Conservation (phyloP, 352 stramenopile genomes). For the Phytophthora citricola region DNA sequence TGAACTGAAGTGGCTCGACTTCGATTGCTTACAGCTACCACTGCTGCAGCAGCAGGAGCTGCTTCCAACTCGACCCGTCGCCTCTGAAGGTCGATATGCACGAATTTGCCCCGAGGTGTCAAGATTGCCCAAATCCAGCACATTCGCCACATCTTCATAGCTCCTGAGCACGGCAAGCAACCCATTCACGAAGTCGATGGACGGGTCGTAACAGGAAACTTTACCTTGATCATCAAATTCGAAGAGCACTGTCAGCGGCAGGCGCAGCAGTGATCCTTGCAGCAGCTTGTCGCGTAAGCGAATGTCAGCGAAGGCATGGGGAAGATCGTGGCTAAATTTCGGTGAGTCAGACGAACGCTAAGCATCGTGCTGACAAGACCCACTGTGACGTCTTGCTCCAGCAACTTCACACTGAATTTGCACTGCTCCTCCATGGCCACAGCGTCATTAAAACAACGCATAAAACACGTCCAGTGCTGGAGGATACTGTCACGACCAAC, state of each 20-base stretch:
- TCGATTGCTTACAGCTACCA: not conserved
- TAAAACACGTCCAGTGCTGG: slow-evolving; percentile 27
- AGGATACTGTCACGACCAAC: slow-evolving; percentile 25
- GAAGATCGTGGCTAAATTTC: slow-evolving; percentile 21
- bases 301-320: not conserved
- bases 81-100: slow-evolving; percentile 1
- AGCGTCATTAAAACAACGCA: slow-evolving; percentile 10
- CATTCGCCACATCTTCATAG: slow-evolving; percentile 28
- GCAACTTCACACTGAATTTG: slow-evolving; percentile 10
- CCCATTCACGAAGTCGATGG: slow-evolving; percentile 30
- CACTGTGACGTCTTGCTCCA: slow-evolving; percentile 4
- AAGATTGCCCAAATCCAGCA: slow-evolving; percentile 31
- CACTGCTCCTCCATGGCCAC: slow-evolving; percentile 11
- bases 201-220: slow-evolving; percentile 22
- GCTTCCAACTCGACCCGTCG: not conserved
- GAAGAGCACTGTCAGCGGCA: slow-evolving; percentile 29
- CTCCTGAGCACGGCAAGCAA: slow-evolving; percentile 21
- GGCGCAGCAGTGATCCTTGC: slow-evolving; percentile 5
- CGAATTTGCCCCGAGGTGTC: slow-evolving; percentile 21
- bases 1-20: not conserved
- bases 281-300: slow-evolving; percentile 26
- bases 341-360: slow-evolving; percentile 13
- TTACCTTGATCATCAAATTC: slow-evolving; percentile 41
- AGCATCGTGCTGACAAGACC: slow-evolving; percentile 18
- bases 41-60: not conserved